Base-by-base conservation (phyloP, 176 grass and related monocot genomes). In the Chrysopogon serrulatus region DNA sequence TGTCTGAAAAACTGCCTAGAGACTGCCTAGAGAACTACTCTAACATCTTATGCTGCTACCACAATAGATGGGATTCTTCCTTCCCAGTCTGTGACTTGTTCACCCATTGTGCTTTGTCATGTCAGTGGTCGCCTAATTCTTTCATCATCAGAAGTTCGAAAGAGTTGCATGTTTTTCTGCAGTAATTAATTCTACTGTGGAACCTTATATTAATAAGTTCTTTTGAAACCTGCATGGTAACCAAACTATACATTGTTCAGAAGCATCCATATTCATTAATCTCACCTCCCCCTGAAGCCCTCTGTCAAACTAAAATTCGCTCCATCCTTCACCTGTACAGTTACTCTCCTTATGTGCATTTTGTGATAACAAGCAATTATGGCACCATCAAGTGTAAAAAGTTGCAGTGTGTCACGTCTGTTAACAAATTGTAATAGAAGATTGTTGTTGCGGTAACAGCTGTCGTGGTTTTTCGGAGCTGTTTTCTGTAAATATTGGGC, bases 401-500 rank as follows among this genome's bases (percentile, higher is more conserved):
- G 5, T 71, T 64, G 42, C 23, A 14, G 18, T 76, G 23, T 79
- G 40, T 43, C 11, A 21, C n/a, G 28, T 81, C 15, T 51, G 18
- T 49, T 47, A 23, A 30, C 49, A 62, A 56, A 63, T 65, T 84
- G 68, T 56, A 41, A 5, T 41, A 47, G 53, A 78, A n/a, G 35
- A 30, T 42, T 41, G 8, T 40, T 74, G 28, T 31, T 48, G 28
- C 17, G 33, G 30, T 1, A 4, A 35, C 21, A 76, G 11, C 11
- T 74, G 19, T 26, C 39, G 73, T 76, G 28, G 17, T 19, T 57
- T 23, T 12, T 54, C 47, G 8, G 13, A 40, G 32, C 5, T 35
- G n/a, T 32, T 8, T 45, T 24, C 17, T 88, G 86, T 79, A 83
- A 79, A 73, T 88, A 79, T 26, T 77, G 48, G 27, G 32, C 16